Evolutionary conservation across 2,329 filamentous ascomycete species (phyloP), one percentile per base, ranked within the genome.

Genomic region (Calonectria leucothoes): DNA sequence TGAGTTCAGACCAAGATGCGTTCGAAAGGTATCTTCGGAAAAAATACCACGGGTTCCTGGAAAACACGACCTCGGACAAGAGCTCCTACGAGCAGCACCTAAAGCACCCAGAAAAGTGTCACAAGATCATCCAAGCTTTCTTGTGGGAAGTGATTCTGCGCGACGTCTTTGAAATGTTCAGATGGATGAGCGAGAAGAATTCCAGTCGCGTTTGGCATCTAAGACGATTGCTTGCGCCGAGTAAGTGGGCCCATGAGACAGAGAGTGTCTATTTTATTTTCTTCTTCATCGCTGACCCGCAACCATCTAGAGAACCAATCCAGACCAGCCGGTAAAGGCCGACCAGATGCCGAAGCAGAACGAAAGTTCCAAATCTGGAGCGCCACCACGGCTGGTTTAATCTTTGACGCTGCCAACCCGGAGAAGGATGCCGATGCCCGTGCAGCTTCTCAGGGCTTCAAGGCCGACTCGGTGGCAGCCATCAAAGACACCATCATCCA

Each of bases 361-460:
- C 49, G 68, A 8, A 65, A 65, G 35, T 70, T 70, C 23, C 68
- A 70, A 33, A 66, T 57, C n/a, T 70, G 68, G 68, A 65, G 68
- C 7, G 59, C 45, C 1, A 70, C 59, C 2, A 70, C 68, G 6
- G 45, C 31, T 4, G 61, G 39, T 1, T 20, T 65, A 5, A 31
- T 70, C 4, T 29, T 57, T 39, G 61, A 70, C 7, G 59, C 20
- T 23, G 35, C 27, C 0, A 49, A 57, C 35, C 35, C 45, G 4
- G 31, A 64, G 10, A 31, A 49, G 14, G 27, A 33, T 25, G 7
- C 25, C 27, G 52, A 69, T 1, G 52, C 29, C 8, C 35, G 11
- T 2, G 35, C 48, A 8, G 37, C 23, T n/a, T 2, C 35, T 14
- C 17, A 49, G 4, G 29, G 61, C 1, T 39, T 39, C 29, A 64